These are phyloP conservation scores for Serendipita sp. DNA, from an alignment of 768 basidiomycete species.

Conservation along the genomic window DNA sequence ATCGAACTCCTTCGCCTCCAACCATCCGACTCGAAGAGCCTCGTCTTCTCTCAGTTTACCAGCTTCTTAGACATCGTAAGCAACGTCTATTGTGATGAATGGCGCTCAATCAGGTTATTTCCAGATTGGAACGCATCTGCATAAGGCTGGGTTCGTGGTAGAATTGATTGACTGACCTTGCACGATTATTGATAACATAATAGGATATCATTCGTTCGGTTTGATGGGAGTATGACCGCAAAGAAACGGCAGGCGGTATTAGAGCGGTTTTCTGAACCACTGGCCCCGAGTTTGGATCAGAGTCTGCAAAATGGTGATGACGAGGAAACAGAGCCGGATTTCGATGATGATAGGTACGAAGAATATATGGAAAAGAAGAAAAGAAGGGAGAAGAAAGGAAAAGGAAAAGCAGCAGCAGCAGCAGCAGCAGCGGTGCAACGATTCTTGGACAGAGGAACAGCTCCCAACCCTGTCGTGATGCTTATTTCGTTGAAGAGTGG, in stretches of 20 bases:
- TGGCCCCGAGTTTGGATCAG: conserved; percentile 3
- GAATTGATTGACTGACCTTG: background rate
- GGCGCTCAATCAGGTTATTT: background rate
- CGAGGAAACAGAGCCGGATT: conserved; percentile 2
- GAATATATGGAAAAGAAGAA: conserved; percentile 20
- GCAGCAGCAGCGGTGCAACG: conserved; percentile 16
- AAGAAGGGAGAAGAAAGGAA: conserved; percentile 23
- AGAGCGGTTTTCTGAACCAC: conserved; percentile 33
- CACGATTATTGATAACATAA: background rate
- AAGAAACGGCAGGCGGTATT: conserved; percentile 63
- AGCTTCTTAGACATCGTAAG: conserved; percentile 63
- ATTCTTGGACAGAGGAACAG: conserved; percentile 16
- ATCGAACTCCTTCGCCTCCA: conserved; percentile 54
- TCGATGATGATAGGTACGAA: background rate
- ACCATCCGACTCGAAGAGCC: conserved; percentile 49
- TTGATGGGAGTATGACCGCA: conserved; percentile 78
- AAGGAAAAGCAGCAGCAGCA: conserved; percentile 20
- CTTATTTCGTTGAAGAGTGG: conserved; percentile 72
- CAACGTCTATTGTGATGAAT: background rate
- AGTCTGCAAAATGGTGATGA: background rate
- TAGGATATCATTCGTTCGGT: conserved; percentile 62
- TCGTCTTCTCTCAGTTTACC: conserved; percentile 81
- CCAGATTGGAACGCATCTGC: conserved; percentile 54
- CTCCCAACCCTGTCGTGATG: conserved; percentile 56
- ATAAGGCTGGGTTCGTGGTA: conserved; percentile 39